phyloP scores from a whole-genome alignment of 2,329 filamentous ascomycete genomes.

The Pseudocercospora ulei region DNA sequence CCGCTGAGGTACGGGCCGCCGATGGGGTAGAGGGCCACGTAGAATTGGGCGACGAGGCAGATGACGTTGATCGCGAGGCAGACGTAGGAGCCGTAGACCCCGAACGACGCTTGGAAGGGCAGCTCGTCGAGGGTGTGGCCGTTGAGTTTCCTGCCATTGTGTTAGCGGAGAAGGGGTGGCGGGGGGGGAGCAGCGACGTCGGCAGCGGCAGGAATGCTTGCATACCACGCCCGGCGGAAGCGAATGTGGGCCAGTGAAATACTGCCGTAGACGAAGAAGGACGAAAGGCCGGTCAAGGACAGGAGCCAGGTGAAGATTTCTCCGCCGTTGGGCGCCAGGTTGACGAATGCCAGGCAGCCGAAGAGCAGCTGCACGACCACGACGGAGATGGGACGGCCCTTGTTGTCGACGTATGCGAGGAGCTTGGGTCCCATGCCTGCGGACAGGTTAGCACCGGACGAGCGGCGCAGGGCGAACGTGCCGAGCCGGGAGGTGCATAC shows the following conservation, averaged over 20 bases:
- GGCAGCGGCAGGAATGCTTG: not conserved
- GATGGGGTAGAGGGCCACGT: slow-evolving; percentile 30
- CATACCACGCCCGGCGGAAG: slow-evolving; percentile 59
- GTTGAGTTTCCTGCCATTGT: slow-evolving; percentile 50
- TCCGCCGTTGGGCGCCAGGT: slow-evolving; percentile 50
- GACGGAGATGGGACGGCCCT: slow-evolving; percentile 66
- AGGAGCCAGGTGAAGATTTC: slow-evolving; percentile 68
- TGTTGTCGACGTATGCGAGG: slow-evolving; percentile 71
- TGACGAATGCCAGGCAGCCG: slow-evolving; percentile 65
- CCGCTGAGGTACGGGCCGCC: slow-evolving; percentile 18
- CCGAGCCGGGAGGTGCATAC: slow-evolving; percentile 25
- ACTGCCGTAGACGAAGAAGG: slow-evolving; percentile 68
- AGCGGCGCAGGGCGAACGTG: not conserved
- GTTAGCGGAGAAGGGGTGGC: slow-evolving; percentile 1
- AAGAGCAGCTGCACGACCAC: slow-evolving; percentile 57
- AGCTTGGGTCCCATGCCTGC: slow-evolving; percentile 62
- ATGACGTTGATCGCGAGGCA: slow-evolving; percentile 36
- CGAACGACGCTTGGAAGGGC: slow-evolving; percentile 38
- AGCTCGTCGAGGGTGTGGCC: slow-evolving; percentile 39
- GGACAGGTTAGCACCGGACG: slow-evolving; percentile 6
- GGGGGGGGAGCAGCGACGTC: not conserved
- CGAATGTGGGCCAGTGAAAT: slow-evolving; percentile 84
- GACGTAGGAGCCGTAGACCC: slow-evolving; percentile 37
- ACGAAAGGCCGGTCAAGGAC: slow-evolving; percentile 60
- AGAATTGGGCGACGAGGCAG: slow-evolving; percentile 38